A percentile compares a stretch with the other conserved stretches of the same genome.
Conservation (phyloP, 441 rosid species). For the Capsella rubella region DNA sequence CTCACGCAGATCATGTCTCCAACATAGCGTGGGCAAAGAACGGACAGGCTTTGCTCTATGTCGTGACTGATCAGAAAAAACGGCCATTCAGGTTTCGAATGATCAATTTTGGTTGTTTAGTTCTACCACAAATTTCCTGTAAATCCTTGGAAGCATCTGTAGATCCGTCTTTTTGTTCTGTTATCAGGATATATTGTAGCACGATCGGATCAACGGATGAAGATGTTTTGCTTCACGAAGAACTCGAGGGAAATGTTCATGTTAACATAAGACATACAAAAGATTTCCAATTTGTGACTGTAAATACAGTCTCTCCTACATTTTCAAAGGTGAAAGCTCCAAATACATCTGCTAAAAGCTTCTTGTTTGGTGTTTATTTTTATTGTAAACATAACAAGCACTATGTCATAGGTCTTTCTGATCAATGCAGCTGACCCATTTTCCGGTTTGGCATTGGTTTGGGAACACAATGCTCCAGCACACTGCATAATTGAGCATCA, state of each 20-base stretch:
- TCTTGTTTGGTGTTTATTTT: slow-evolving; percentile 5
- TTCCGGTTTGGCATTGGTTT: slow-evolving; percentile 75
- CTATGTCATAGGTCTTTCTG: slow-evolving; percentile 88
- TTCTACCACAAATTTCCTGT: slow-evolving; percentile 24
- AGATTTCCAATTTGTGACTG: slow-evolving; percentile 80
- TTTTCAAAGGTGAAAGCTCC: slow-evolving; percentile 72
- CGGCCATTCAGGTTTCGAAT: slow-evolving; percentile 69
- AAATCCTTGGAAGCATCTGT: background rate
- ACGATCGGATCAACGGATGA: slow-evolving; percentile 91
- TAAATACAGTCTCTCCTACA: slow-evolving; percentile 71
- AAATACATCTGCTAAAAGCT: slow-evolving; percentile 16
- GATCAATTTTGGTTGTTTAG: slow-evolving; percentile 29
- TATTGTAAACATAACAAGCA: slow-evolving; percentile 41
- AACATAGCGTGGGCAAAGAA: slow-evolving; percentile 91
- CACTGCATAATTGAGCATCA: slow-evolving; percentile 97
- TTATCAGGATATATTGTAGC: slow-evolving; percentile 81
- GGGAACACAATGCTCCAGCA: slow-evolving; percentile 86
- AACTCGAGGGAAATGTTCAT: slow-evolving; percentile 67
- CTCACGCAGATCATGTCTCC: slow-evolving; percentile 85
- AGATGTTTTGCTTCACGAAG: slow-evolving; percentile 84
- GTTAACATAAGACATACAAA: slow-evolving; percentile 81
- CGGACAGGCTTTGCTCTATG: slow-evolving; percentile 89
- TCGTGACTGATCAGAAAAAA: slow-evolving; percentile 81
- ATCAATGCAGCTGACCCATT: slow-evolving; percentile 93
- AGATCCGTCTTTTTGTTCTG: slow-evolving; percentile 4